Evolutionary conservation across 495 filamentous ascomycete genomes (phyloP), one percentile per base, ranked within the genome.

Genomic region (Aspergillus baeticus): DNA sequence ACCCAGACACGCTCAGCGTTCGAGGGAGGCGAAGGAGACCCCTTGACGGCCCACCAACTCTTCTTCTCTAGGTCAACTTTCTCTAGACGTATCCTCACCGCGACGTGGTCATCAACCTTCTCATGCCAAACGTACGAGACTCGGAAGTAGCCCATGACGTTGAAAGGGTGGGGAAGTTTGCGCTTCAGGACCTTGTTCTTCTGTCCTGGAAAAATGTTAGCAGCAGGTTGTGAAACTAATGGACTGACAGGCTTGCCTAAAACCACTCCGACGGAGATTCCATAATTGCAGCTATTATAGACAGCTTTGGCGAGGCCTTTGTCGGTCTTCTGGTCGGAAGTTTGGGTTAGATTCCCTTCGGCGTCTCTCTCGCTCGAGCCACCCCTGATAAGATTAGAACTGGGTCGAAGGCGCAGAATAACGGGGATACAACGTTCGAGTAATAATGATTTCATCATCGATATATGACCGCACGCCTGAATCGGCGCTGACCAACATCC

Each of bases 111-210:
- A 1, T 73, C 63, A 4, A 67, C 61, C 43, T 74, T 80, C 61
- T 96, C 90, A 14, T 64, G 72, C 91, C 91, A 96, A 1, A 91
- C 70, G 33, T 88, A 71, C 0, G 86, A 89, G 15, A 90, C 70
- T 26, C 85, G 82, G 63, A 92, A 95, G 63, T 76, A 87, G n/a
- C 70, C 89, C 42, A 93, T 77, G 1, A 94, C 84, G 46, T 82
- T 84, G 60, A 87, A 95, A 0, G 78, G 74, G 63, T 90, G 77
- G 0, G 84, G 83, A 4, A 88, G 68, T 17, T 75, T 69, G 7
- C 78, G 76, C 0, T 77, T 75, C n/a, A 81, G 76, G 2, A 77
- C 62, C 0, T 61, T 67, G 57, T 88, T 84, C 5, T 69, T 63
- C 31, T 78, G 62, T 0, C 85, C 88, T 82, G 58, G 21, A 43